Percentiles rank a stretch among this genome's conserved stretches.
Evolutionary conservation across 2,329 filamentous ascomycete species (phyloP).

Genomic region (Furcasterigmium furcatum): DNA sequence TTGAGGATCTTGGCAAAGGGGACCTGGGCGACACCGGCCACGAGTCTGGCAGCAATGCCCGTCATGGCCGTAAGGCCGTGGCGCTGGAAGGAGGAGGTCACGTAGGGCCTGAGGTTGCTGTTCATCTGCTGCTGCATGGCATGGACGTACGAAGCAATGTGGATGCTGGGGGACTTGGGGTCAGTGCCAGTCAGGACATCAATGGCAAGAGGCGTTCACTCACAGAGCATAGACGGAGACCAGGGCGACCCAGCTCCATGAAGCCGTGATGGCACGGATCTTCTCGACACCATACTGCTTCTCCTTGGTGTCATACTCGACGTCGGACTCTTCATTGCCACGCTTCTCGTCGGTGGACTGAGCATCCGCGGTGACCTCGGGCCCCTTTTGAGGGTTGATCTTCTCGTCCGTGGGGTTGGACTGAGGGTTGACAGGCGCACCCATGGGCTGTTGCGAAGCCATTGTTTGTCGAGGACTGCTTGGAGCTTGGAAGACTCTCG

Average conservation of each 20-base stretch:
- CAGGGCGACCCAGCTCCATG: slow-evolving; percentile 33
- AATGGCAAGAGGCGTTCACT: slow-evolving; percentile 8
- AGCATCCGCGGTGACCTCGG: slow-evolving; percentile 9
- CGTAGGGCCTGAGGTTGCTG: slow-evolving; percentile 56
- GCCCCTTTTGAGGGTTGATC: neutral
- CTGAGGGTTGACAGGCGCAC: neutral
- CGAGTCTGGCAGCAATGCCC: slow-evolving; percentile 52
- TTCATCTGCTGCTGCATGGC: slow-evolving; percentile 31
- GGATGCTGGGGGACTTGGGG: slow-evolving; percentile 23
- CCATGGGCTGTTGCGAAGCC: neutral
- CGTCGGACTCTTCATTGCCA: slow-evolving; percentile 7
- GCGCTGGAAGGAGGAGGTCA: slow-evolving; percentile 61
- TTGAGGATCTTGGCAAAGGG: slow-evolving; percentile 45
- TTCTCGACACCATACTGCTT: slow-evolving; percentile 35
- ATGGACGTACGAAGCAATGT: slow-evolving; percentile 34
- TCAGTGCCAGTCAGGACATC: rapidly evolving
- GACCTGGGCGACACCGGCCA: slow-evolving; percentile 33
- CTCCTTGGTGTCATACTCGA: slow-evolving; percentile 17
- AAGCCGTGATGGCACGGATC: slow-evolving; percentile 33
- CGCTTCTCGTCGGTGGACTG: slow-evolving; percentile 1
- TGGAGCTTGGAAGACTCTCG: too few relatives aligned
- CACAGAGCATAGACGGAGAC: slow-evolving; percentile 36
- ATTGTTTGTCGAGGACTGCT: neutral
- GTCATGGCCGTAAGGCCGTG: slow-evolving; percentile 66
- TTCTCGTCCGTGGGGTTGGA: slow-evolving; percentile 7